A percentile compares a stretch with the other conserved stretches of the same genome.
phyloP scores from a whole-genome alignment of 768 basidiomycete genomes.

The Leucocoprinus leucothites region DNA sequence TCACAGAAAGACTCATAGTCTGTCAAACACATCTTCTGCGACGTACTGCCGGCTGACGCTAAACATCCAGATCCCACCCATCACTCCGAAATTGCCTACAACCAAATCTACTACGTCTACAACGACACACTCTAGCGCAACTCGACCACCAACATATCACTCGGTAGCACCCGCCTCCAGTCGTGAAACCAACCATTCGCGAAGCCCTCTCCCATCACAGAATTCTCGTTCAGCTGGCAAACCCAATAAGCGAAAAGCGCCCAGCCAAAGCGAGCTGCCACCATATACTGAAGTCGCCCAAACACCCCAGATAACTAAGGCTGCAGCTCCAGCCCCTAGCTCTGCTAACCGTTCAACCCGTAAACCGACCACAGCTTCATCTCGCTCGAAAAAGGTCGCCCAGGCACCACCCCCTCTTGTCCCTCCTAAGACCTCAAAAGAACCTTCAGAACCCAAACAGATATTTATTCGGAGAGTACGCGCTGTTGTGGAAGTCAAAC shows the following conservation, averaged over 20 bases:
- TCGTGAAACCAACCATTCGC: neutral
- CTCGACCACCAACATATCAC: conserved; percentile 8
- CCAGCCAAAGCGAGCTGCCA: conserved; percentile 9
- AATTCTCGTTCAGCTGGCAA: conserved; percentile 10
- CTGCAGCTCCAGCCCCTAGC: conserved; percentile 23
- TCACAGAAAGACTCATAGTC: conserved; percentile 48
- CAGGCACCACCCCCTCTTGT: neutral
- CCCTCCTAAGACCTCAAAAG: neutral
- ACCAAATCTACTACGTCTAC: neutral
- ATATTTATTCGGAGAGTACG: conserved; percentile 63
- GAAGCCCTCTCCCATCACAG: neutral
- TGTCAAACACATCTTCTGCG: conserved; percentile 17
- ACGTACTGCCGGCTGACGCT: neutral
- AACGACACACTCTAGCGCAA: neutral
- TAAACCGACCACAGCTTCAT: neutral
- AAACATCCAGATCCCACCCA: neutral
- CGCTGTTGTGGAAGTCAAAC: conserved; percentile 63
- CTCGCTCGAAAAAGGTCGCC: neutral
- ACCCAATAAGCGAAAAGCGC: conserved; percentile 5
- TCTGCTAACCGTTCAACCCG: conserved; percentile 19
- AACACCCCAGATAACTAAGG: conserved; percentile 21
- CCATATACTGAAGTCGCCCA: conserved; percentile 6
- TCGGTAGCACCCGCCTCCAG: conserved; percentile 11
- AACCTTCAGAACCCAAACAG: conserved; percentile 12
- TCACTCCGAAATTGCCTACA: neutral